These are phyloP conservation scores for Talaromyces stipitatus DNA, from an alignment of 495 filamentous ascomycete species.

Conservation along the genomic window DNA sequence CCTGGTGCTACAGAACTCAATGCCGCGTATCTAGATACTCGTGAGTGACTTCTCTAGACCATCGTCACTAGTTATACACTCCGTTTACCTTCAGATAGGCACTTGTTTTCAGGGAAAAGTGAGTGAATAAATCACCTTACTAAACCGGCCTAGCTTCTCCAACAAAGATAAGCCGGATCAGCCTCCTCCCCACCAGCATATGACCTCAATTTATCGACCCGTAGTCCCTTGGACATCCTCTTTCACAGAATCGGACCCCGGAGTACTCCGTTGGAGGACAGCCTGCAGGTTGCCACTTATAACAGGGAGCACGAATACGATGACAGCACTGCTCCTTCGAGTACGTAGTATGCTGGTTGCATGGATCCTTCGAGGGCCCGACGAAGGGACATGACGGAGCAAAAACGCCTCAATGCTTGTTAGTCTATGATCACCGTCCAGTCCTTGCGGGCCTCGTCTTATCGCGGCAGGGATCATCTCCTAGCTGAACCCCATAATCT, in stretches of 20 bases:
- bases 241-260: background rate
- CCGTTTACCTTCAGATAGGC: no score
- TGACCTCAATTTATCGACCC: background rate
- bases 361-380: background rate
- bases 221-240: no score
- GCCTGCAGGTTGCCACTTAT: background rate
- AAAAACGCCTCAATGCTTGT: background rate
- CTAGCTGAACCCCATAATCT: background rate
- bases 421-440: background rate
- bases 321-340: background rate
- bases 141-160: background rate
- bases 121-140: background rate
- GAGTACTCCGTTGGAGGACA: background rate
- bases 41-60: no score
- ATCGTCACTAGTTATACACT: no score
- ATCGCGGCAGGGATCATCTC: background rate
- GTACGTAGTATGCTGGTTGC: no score
- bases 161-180: background rate
- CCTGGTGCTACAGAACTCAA: no score
- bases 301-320: background rate
- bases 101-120: no score
- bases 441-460: background rate
- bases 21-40: no score
- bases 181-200: background rate
- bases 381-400: background rate